These are phyloP conservation scores for Calonectria honghensis DNA, from an alignment of 2,329 filamentous ascomycete species.

Conservation along the genomic window DNA sequence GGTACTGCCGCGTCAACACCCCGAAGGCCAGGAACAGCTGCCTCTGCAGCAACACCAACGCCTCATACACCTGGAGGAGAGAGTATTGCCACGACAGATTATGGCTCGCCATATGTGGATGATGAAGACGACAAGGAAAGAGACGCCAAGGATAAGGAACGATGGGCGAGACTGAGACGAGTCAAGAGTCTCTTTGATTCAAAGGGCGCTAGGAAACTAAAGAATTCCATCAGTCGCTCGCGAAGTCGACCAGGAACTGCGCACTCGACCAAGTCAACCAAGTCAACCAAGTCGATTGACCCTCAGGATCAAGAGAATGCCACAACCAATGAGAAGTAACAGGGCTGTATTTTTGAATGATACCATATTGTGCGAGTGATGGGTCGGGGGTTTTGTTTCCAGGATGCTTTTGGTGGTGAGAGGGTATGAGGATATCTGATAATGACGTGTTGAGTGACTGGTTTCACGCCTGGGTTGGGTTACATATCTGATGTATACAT, in stretches of 20 bases:
- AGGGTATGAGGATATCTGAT: slow-evolving; percentile 2
- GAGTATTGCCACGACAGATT: slow-evolving; percentile 28
- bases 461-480: neutral
- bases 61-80: slow-evolving; percentile 34
- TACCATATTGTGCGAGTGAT: slow-evolving; percentile 33
- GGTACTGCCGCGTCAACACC: slow-evolving; percentile 50
- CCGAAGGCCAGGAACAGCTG: slow-evolving; percentile 44
- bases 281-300: slow-evolving; percentile 42
- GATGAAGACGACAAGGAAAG: slow-evolving; percentile 66
- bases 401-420: neutral
- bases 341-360: slow-evolving; percentile 28
- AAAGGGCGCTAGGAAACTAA: slow-evolving; percentile 75
- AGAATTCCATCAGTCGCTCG: slow-evolving; percentile 60
- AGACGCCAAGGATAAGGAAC: slow-evolving; percentile 80
- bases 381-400: neutral
- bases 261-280: slow-evolving; percentile 55
- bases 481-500: neutral
- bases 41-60: slow-evolving; percentile 45
- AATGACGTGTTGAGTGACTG: slow-evolving; percentile 7
- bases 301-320: slow-evolving; percentile 38
- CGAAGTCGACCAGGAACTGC: slow-evolving; percentile 63
- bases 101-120: slow-evolving; percentile 46
- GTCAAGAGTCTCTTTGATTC: slow-evolving; percentile 83
- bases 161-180: slow-evolving; percentile 81
- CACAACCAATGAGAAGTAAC: slow-evolving; percentile 42